phyloP scores from a whole-genome alignment of 768 basidiomycete species.

The Cubamyces sp. region DNA sequence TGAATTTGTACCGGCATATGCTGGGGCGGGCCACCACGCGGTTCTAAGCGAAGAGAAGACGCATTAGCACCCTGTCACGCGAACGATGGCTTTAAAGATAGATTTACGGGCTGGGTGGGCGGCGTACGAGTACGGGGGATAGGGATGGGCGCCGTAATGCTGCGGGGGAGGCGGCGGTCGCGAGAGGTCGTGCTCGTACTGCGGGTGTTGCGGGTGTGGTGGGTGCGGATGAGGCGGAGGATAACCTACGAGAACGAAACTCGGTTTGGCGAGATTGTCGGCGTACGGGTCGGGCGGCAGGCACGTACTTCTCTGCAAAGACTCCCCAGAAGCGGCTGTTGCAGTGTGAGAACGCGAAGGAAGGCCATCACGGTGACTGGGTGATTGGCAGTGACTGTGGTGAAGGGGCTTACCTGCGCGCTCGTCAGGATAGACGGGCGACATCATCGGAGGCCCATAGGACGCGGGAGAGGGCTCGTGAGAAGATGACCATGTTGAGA shows the following conservation, averaged over 20 bases:
- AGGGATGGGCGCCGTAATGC: conserved; percentile 26
- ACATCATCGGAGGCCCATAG: conserved; percentile 48
- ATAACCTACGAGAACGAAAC: conserved; percentile 16
- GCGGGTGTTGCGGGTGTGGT: conserved; percentile 12
- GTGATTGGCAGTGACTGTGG: not conserved
- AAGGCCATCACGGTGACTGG: conserved; percentile 7
- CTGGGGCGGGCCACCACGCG: conserved; percentile 48
- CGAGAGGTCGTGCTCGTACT: conserved; percentile 26
- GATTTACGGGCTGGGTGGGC: conserved; percentile 28
- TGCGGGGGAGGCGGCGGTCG: conserved; percentile 17
- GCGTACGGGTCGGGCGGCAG: conserved; percentile 1
- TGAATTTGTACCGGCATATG: conserved; percentile 34
- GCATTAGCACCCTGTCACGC: conserved; percentile 59
- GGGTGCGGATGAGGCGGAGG: conserved; percentile 4
- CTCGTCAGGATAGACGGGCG: conserved; percentile 60
- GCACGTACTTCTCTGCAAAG: conserved; percentile 19
- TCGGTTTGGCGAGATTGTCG: conserved; percentile 3
- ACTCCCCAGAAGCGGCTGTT: conserved; percentile 9
- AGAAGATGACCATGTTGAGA: conserved; percentile 36
- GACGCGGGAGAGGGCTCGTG: conserved; percentile 40
- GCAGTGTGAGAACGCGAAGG: not conserved
- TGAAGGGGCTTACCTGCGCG: conserved; percentile 50
- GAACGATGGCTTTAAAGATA: conserved; percentile 33
- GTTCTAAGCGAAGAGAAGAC: conserved; percentile 61
- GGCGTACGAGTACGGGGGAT: conserved; percentile 21